Conservation (phyloP, 495 filamentous ascomycete genomes). For the Xylaria intraflava region DNA sequence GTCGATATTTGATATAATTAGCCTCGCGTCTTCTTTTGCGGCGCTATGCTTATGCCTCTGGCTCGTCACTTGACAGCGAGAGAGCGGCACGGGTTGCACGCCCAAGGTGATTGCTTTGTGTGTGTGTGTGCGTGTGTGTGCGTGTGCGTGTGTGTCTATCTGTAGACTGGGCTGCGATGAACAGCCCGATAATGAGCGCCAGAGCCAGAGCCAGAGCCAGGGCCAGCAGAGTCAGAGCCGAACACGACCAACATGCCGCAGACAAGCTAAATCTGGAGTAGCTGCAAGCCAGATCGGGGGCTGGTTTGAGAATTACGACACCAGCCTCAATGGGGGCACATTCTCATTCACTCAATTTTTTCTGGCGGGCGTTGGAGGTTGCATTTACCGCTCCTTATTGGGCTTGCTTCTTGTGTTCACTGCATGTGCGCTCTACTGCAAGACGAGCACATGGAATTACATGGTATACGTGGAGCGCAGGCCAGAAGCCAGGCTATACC, state of each 20-base stretch:
- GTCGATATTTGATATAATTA: conserved; percentile 27
- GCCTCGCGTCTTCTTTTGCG: conserved; percentile 12
- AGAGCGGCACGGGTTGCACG: neutral
- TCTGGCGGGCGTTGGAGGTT: conserved; percentile 10
- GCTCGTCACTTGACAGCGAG: conserved; percentile 10
- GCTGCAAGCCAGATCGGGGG: conserved; percentile 3
- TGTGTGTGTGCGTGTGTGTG: neutral
- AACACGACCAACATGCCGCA: neutral
- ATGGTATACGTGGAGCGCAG: neutral
- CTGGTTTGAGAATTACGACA: conserved; percentile 11
- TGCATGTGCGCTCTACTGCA: conserved; percentile 2
- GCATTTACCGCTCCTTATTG: conserved; percentile 10
- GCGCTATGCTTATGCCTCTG: neutral
- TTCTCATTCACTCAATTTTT: neutral
- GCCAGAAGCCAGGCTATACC: neutral
- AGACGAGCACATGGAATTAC: conserved; percentile 8
- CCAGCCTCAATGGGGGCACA: conserved; percentile 6
- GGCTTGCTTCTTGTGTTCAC: conserved; percentile 2
- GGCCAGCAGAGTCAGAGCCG: neutral
- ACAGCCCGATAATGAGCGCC: conserved; percentile 7
- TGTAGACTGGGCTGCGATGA: neutral
- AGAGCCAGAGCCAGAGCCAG: neutral
- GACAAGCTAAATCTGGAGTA: neutral
- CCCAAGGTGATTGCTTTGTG: neutral
- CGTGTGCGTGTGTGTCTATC: no score